These are phyloP conservation scores for Penstemon eatonii DNA, from an alignment of 257 asterid species.

Conservation along the genomic window DNA sequence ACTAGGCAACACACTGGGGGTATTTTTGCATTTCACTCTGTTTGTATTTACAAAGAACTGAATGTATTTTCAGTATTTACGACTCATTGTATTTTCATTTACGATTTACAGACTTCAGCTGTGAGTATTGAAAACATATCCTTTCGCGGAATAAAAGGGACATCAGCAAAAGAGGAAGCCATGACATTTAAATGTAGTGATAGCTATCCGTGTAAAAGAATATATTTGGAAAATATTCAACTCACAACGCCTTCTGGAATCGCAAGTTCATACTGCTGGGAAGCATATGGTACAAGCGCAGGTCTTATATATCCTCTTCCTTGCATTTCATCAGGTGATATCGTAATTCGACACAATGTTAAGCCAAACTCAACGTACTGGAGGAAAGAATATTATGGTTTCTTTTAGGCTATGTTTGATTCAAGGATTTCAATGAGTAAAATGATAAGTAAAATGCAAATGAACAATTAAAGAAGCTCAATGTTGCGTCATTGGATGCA, in stretches of 20 bases:
- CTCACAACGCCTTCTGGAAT: slow-evolving; percentile 39
- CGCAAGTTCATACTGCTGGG: slow-evolving; percentile 69
- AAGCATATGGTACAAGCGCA: slow-evolving; percentile 62
- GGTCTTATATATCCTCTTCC: slow-evolving; percentile 54
- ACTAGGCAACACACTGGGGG: too few species aligned
- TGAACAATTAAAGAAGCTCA: too few species aligned
- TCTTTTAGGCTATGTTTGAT: too few species aligned
- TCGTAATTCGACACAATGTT: slow-evolving; percentile 32
- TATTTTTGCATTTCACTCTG: too few species aligned
- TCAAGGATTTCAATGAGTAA: too few species aligned
- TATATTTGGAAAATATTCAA: slow-evolving; percentile 54
- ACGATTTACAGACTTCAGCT: slow-evolving; percentile 57
- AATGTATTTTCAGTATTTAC: too few species aligned
- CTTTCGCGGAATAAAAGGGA: slow-evolving; percentile 57
- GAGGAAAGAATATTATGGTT: slow-evolving; percentile 25
- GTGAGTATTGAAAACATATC: slow-evolving; percentile 46
- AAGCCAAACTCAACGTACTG: slow-evolving; percentile 32
- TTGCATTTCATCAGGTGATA: slow-evolving; percentile 55
- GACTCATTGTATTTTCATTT: neutral
- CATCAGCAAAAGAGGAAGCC: slow-evolving; percentile 69
- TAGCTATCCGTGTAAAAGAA: slow-evolving; percentile 56
- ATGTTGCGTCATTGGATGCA: too few species aligned
- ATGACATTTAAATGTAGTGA: slow-evolving; percentile 67
- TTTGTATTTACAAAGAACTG: too few species aligned
- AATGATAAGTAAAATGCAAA: too few species aligned